Evolutionary conservation across 1,284 basidiomycete species (phyloP).

Genomic region (Naganishia liquefaciens): DNA sequence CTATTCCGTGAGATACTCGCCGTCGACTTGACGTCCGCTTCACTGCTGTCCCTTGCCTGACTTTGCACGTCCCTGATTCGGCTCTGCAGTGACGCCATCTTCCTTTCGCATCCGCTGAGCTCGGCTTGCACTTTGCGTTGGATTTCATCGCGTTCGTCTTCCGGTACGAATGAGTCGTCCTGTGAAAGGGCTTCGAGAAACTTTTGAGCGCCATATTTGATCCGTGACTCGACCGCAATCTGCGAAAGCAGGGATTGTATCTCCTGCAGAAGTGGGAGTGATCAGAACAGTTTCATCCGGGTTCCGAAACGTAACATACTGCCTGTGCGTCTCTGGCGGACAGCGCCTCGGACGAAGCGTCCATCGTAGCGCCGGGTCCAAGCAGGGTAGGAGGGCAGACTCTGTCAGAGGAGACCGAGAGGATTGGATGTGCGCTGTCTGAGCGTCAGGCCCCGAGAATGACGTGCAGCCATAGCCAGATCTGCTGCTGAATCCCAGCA

Average conservation of each 20-base stretch:
- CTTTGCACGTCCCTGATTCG: slow-evolving; percentile 21
- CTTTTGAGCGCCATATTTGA: slow-evolving; percentile 60
- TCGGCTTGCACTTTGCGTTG: slow-evolving; percentile 48
- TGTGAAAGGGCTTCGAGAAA: slow-evolving; percentile 51
- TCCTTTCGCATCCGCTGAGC: slow-evolving; percentile 49
- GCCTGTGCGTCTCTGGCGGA: neutral
- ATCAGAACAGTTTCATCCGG: neutral
- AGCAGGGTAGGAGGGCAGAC: neutral
- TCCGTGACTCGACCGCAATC: slow-evolving; percentile 56
- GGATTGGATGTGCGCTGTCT: no score
- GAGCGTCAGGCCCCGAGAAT: no score
- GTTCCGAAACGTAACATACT: neutral
- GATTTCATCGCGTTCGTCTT: slow-evolving; percentile 49
- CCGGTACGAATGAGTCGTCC: slow-evolving; percentile 35
- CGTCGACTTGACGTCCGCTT: neutral
- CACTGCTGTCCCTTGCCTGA: neutral
- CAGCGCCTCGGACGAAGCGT: slow-evolving; percentile 3
- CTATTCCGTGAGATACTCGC: neutral
- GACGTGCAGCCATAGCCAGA: no score
- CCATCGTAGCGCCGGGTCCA: neutral
- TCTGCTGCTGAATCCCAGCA: no score
- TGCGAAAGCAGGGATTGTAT: slow-evolving; percentile 54
- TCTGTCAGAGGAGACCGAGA: no score
- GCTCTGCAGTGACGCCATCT: slow-evolving; percentile 47
- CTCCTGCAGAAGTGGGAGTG: slow-evolving; percentile 36